phyloP scores from a whole-genome alignment of 192 early-diverging fungal species.

The Thamnidium elegans region DNA sequence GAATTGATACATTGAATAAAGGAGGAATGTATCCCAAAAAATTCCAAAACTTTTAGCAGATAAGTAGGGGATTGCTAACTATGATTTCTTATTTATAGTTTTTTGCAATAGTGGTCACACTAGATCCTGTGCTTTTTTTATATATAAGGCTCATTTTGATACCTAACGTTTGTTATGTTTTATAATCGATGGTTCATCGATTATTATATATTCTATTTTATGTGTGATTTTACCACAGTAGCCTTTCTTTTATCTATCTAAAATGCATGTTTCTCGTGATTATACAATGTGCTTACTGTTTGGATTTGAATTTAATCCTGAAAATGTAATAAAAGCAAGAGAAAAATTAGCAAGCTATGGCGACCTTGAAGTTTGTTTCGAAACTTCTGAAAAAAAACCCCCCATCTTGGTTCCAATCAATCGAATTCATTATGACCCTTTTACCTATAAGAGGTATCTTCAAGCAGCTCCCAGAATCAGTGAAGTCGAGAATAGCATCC shows the following conservation, averaged over 20 bases:
- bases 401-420: not conserved
- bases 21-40: too few relatives aligned
- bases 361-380: slow-evolving; percentile 1
- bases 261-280: too few relatives aligned
- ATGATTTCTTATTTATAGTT: too few relatives aligned
- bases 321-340: slow-evolving; percentile 7
- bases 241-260: not conserved
- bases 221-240: too few relatives aligned
- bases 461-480: slow-evolving; percentile 1
- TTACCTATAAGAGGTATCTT: slow-evolving; percentile 5
- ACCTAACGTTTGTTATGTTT: too few relatives aligned
- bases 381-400: not conserved
- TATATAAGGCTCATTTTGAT: too few relatives aligned
- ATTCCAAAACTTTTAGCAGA: too few relatives aligned
- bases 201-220: too few relatives aligned
- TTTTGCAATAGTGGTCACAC: too few relatives aligned
- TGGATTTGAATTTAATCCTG: slow-evolving; percentile 1
- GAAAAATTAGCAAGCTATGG: not conserved
- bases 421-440: not conserved
- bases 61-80: too few relatives aligned
- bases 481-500: slow-evolving; percentile 7
- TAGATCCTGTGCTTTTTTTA: too few relatives aligned
- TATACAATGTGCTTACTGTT: not conserved
- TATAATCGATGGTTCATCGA: too few relatives aligned
- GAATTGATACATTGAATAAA: not conserved